These are phyloP conservation scores for Botrytis paeoniae DNA, from an alignment of 2,329 filamentous ascomycete species.

Conservation along the genomic window DNA sequence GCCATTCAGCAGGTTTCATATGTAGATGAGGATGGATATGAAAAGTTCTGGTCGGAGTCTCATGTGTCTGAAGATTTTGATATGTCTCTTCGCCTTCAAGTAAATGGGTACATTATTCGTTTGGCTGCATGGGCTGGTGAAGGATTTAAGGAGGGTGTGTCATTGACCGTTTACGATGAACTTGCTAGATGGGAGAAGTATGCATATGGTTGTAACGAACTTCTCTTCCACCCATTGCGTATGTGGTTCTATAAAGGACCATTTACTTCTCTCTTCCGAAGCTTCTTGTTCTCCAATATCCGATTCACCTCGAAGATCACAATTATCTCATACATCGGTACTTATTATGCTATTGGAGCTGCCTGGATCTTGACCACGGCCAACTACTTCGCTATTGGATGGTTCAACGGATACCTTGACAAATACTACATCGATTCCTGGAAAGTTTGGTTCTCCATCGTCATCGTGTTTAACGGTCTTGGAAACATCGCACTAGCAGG, in stretches of 20 bases:
- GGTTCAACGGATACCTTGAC: conserved; percentile 74
- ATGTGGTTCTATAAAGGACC: conserved; percentile 72
- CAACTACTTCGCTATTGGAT: conserved; percentile 75
- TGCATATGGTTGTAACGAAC: conserved; percentile 78
- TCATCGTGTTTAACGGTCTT: conserved; percentile 73
- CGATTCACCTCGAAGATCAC: conserved; percentile 73
- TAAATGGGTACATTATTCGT: conserved; percentile 68
- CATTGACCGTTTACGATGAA: conserved; percentile 80
- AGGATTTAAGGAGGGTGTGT: conserved; percentile 82
- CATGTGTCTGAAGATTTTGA: conserved; percentile 82
- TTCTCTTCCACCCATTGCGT: conserved; percentile 74
- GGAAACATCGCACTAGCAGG: conserved; percentile 70
- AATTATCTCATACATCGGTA: conserved; percentile 73
- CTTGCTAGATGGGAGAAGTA: conserved; percentile 85
- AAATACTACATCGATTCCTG: conserved; percentile 78
- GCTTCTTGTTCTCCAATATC: conserved; percentile 70
- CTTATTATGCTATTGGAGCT: conserved; percentile 75
- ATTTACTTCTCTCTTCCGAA: conserved; percentile 74
- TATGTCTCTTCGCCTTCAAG: conserved; percentile 75
- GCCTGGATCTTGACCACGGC: conserved; percentile 70
- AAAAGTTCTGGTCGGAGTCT: conserved; percentile 79
- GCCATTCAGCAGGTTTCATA: conserved; percentile 73
- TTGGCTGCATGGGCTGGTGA: conserved; percentile 70
- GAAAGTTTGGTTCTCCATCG: conserved; percentile 77
- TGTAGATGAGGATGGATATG: conserved; percentile 65